Conservation (phyloP, 345 rosid genomes). For the Garcia nutans region DNA sequence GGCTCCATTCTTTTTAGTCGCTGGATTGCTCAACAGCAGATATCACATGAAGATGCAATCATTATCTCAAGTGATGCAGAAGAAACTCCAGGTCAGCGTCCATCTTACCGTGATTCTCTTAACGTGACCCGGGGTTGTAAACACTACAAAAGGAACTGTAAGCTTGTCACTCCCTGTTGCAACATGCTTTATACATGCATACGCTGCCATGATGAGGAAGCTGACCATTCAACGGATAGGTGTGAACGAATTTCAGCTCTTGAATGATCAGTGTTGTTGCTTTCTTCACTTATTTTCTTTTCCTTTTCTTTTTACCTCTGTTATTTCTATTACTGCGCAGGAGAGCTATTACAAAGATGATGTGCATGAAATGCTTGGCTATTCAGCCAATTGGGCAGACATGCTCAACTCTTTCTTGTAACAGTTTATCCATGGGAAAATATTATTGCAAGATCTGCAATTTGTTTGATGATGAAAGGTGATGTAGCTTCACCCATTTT, state of each 20-base stretch:
- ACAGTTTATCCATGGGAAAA: slow-evolving; percentile 59
- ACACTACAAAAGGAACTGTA: slow-evolving; percentile 78
- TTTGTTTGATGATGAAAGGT: slow-evolving; percentile 77
- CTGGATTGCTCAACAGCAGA: slow-evolving; percentile 58
- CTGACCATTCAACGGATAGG: slow-evolving; percentile 75
- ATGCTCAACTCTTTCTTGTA: slow-evolving; percentile 59
- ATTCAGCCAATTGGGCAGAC: slow-evolving; percentile 60
- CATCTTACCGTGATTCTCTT: slow-evolving; percentile 53
- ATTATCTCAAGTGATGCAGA: slow-evolving; percentile 31
- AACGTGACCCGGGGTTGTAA: slow-evolving; percentile 56
- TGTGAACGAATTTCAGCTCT: slow-evolving; percentile 20
- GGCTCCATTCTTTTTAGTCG: slow-evolving; percentile 55
- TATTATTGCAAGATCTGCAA: slow-evolving; percentile 81
- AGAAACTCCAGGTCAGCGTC: slow-evolving; percentile 51
- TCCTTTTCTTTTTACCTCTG: not conserved
- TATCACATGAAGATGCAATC: slow-evolving; percentile 27
- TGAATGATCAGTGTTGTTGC: slow-evolving; percentile 1
- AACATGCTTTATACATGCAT: slow-evolving; percentile 62
- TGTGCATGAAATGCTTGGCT: slow-evolving; percentile 80
- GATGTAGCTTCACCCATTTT: slow-evolving; percentile 8
- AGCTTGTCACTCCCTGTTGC: slow-evolving; percentile 72
- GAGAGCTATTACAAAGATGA: slow-evolving; percentile 63
- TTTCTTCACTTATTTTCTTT: not conserved
- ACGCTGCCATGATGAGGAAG: slow-evolving; percentile 78
- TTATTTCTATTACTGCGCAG: slow-evolving; percentile 33